Conservation (phyloP, 108 stramenopile genomes). For the Fragilariopsis cylindrus region DNA sequence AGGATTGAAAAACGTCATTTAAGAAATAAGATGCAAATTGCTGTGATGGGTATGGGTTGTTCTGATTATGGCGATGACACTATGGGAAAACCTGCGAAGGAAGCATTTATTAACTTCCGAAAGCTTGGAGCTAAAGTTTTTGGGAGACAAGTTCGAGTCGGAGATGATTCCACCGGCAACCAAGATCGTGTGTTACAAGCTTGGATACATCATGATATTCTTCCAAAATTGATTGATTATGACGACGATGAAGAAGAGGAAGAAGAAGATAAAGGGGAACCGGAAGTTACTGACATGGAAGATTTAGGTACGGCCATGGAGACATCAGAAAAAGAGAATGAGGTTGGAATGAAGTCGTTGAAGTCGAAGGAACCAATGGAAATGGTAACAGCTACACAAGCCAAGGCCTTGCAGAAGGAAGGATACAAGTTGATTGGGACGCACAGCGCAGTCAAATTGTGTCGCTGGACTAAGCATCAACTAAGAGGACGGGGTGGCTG, state of each 20-base stretch:
- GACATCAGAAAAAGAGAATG: conserved; percentile 27
- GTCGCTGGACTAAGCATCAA: conserved; percentile 98
- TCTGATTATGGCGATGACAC: conserved; percentile 80
- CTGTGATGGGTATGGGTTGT: conserved; percentile 81
- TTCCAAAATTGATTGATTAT: conserved; percentile 30
- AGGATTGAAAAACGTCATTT: conserved; percentile 77
- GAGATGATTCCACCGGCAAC: conserved; percentile 82
- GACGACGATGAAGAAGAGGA: conserved; percentile 54
- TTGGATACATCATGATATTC: conserved; percentile 42
- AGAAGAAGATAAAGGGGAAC: conserved; percentile 45
- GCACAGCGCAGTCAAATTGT: conserved; percentile 96
- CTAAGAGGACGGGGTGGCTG: conserved; percentile 94
- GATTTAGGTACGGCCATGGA: conserved; percentile 84
- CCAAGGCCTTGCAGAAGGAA: conserved; percentile 89
- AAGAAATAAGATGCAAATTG: conserved; percentile 49
- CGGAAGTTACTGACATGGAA: conserved; percentile 88
- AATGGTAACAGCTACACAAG: conserved; percentile 95
- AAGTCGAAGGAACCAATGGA: conserved; percentile 52
- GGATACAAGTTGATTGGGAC: conserved; percentile 96
- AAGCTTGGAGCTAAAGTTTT: conserved; percentile 66
- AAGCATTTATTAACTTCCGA: conserved; percentile 54
- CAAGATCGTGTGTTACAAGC: conserved; percentile 46
- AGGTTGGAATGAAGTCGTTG: conserved; percentile 17
- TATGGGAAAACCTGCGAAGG: conserved; percentile 79
- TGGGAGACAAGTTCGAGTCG: conserved; percentile 46